Evolutionary conservation across 108 stramenopile genomes (phyloP), one percentile per base, ranked within the genome.

Genomic region (Fragilariopsis cylindrus): DNA sequence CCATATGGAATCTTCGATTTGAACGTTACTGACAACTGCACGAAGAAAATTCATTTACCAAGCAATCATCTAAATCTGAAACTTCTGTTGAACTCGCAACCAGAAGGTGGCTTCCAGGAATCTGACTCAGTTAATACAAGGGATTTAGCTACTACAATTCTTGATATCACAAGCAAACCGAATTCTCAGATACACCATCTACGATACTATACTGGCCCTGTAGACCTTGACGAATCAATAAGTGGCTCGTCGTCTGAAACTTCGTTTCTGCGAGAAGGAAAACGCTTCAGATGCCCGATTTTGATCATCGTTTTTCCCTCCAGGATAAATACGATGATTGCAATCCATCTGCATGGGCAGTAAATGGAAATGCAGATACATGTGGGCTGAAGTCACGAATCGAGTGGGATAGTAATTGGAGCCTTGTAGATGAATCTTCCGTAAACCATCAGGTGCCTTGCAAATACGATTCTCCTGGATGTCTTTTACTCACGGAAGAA

Each of bases 161-260:
- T 30, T 30, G 30, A 30, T 30, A 30, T 30, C 30, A 30, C 30
- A 30, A 30, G 30, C 30, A 30, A 30, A 30, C 30, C 30, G 30
- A 30, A 30, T 30, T 30, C 1, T 30, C 30, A 30, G 30, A 30
- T 30, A 30, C 30, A 30, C 30, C 30, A 30, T 30, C 30, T 30
- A 30, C 30, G 30, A 30, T 30, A 30, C 30, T 64, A 64, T 12
- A 16, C 7, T 55, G 76, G 77, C 48, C 71, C 71, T 19, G 77
- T 78, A 16, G 78, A 79, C 48, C 54, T 79, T 49, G 78, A 79
- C 62, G 78, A 73, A 19, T 73, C 67, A 3, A 16, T 72, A 19
- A 6, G 30, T 16, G 67, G 57, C 49, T 67, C 69, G 12, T 16
- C 16, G 3, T 73, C 72, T 5, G n/a, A 15, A 12, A 48, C 60